Evolutionary conservation across 2,329 filamentous ascomycete species (phyloP), one percentile per base, ranked within the genome.

Genomic region (Paraconiothyrium sp.): DNA sequence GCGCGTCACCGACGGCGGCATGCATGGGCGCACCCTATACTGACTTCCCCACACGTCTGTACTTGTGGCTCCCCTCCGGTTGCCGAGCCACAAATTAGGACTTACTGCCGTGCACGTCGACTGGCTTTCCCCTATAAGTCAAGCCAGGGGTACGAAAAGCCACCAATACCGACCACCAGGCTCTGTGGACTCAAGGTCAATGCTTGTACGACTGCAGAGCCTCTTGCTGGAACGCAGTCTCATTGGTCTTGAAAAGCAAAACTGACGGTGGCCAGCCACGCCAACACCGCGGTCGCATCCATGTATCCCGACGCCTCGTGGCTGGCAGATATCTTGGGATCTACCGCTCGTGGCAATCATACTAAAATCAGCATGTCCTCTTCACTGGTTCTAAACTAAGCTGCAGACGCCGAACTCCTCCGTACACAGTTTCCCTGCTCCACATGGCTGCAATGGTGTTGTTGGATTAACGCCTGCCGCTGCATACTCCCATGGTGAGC

Each of bases 211-310:
- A 70, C 68, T 16, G 51, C 37, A 58, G 64, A 62, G 59, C 58
- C 69, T 65, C 62, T 60, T 56, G 44, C 62, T 62, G 67, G 69
- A 65, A 61, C 61, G 54, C 43, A 20, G 66, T 68, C 59, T 71
- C 51, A 69, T 70, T 73, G 69, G 70, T 61, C 57, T 64, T 58
- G 57, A 57, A 67, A 72, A 68, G 63, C 62, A 72, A 72, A 68
- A 54, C 54, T 37, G 58, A 52, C 54, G 55, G 52, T 61, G 61
- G 61, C 64, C 64, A 60, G 63, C 65, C 52, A 62, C 63, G 60
- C 43, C 55, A 54, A 57, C 14, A 37, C 52, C 57, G 46, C 54
- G 24, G 46, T 58, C 56, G 24, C 56, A 50, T 50, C 49, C 41
- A 47, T 64, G 58, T 61, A 59, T 57, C 60, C 43, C 39, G 48